Percentiles rank a stretch among this genome's conserved stretches.
phyloP scores from a whole-genome alignment of 139 green algal species.

The Spirogloea muscicola region DNA sequence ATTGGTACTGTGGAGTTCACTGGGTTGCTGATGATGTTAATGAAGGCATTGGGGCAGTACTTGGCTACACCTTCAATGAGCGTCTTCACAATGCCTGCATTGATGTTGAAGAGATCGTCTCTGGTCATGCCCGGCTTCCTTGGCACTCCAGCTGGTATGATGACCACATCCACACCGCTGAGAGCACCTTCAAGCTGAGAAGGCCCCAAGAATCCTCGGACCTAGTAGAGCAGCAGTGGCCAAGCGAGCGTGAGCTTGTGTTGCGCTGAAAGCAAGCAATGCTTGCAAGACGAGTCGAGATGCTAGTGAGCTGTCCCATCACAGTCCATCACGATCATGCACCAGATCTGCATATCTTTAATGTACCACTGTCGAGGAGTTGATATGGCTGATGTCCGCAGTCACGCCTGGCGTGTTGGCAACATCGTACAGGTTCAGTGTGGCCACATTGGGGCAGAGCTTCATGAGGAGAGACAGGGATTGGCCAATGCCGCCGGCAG shows the following conservation, averaged over 20 bases:
- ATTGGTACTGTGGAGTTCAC: slow-evolving; percentile 92
- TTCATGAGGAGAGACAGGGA: slow-evolving; percentile 91
- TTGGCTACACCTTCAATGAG: slow-evolving; percentile 81
- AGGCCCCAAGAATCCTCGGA: slow-evolving; percentile 67
- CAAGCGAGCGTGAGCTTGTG: too few species aligned
- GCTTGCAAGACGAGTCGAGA: too few species aligned
- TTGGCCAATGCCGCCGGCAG: slow-evolving; percentile 95
- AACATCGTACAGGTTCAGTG: slow-evolving; percentile 93
- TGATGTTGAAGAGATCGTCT: slow-evolving; percentile 99
- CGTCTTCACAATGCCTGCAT: slow-evolving; percentile 89
- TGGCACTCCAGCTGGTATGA: slow-evolving; percentile 95
- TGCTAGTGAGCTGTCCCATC: too few species aligned
- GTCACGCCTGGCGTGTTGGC: slow-evolving; percentile 78
- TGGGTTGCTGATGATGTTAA: slow-evolving; percentile 89
- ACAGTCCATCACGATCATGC: background rate
- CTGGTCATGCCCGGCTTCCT: slow-evolving; percentile 99
- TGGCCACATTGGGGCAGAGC: slow-evolving; percentile 55
- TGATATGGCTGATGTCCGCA: slow-evolving; percentile 89
- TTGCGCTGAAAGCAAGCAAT: too few species aligned
- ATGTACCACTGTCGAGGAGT: slow-evolving; percentile 68
- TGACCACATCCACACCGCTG: slow-evolving; percentile 74
- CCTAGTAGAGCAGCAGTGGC: too few species aligned
- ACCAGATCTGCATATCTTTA: too few species aligned
- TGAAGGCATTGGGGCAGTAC: slow-evolving; percentile 70
- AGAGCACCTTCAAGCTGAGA: slow-evolving; percentile 70